Conservation (phyloP, 768 basidiomycete species). For the Lyophyllum shimeji region DNA sequence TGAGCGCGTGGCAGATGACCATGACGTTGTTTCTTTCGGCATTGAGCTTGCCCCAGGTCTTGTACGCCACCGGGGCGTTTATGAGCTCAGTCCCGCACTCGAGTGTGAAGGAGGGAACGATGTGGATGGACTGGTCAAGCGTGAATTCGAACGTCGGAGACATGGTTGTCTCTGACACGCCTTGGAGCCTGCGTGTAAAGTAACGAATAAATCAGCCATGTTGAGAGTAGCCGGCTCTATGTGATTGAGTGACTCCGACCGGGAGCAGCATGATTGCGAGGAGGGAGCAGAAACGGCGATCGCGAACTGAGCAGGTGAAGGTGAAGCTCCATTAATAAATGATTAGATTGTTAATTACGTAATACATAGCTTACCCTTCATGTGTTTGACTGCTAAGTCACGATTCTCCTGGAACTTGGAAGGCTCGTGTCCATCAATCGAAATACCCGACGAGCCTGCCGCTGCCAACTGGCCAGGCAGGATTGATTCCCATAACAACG, state of each 20-base stretch:
- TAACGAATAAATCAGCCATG: not conserved
- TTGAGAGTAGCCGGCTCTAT: not conserved
- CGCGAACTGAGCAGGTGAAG: not conserved
- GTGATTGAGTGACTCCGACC: not conserved
- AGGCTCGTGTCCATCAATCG: not conserved
- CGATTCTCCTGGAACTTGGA: not conserved
- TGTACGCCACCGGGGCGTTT: conserved; percentile 89
- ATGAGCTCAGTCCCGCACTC: conserved; percentile 73
- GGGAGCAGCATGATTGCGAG: not conserved
- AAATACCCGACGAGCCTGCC: not conserved
- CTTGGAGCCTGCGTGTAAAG: not conserved
- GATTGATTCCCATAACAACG: not conserved
- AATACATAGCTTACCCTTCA: not conserved
- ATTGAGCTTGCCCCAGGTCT: conserved; percentile 94
- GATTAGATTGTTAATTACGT: not conserved
- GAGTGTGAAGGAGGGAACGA: conserved; percentile 73
- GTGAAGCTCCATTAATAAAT: not conserved
- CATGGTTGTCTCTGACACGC: not conserved
- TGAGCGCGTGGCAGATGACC: conserved; percentile 98
- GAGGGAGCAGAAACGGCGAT: no score
- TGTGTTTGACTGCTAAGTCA: not conserved
- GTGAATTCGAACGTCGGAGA: conserved; percentile 9
- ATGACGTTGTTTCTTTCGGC: conserved; percentile 81
- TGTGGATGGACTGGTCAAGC: conserved; percentile 43
- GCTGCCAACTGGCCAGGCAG: not conserved